Evolutionary conservation across 2,329 filamentous ascomycete species (phyloP), one percentile per base, ranked within the genome.

Genomic region (Dendrostoma leiphaemia): DNA sequence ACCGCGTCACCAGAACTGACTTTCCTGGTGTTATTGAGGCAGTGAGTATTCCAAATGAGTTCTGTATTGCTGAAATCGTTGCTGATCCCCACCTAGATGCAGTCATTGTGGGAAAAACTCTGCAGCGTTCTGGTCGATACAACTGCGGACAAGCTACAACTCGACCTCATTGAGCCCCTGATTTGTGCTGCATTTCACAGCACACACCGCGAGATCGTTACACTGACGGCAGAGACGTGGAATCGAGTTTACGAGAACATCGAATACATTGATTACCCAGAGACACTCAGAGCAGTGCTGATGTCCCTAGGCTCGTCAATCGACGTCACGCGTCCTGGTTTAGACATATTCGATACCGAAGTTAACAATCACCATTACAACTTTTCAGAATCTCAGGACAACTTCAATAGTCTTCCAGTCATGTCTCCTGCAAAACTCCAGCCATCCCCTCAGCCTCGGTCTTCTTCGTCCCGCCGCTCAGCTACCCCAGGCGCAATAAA

Each of bases 241-340:
- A 92, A 91, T 61, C 66, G 70, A 0, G 80, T 85, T 0, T 91
- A 90, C 63, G 84, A 84, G 19, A 72, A 79, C 15, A 77, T 81
- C 35, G 74, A 82, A 3, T 71, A 72, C 5, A 64, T 91, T 1
- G 71, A 81, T 23, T 93, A 90, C 67, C 88, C 91, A 0, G 69
- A 79, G 10, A 74, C 74, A 28, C 74, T 96, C 5, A 83, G 84
- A 61, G 69, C 75, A 2, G 80, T 85, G 2, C 73, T 96, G 31
- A 74, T 80, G 24, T 80, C 79, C 15, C 69, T 91, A 12, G 77
- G 79, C n/a, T 70, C 78, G 1, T 75, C 81, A 49, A 69, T 77
- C 10, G 76, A 81, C 41, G 66, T 80, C 38, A 60, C 71, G 10
- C 64, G 79, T 3, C 77, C 77, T 0, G 78, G 75, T 3, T 59